Base-by-base conservation (phyloP, 805 yeast genomes). In the Candida sithepensis region DNA sequence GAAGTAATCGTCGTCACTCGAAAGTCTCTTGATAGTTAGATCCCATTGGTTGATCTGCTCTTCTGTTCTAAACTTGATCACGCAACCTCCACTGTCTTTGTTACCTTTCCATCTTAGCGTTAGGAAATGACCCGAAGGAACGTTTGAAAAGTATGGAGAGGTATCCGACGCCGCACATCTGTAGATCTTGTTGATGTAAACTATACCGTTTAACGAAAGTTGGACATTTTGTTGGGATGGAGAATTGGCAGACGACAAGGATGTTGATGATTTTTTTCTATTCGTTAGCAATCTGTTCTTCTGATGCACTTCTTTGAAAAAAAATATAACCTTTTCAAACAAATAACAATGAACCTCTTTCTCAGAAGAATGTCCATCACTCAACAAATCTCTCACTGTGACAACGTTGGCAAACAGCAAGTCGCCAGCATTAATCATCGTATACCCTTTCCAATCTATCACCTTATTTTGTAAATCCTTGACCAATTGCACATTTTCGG, bases 361-460 rank as follows among this genome's bases (percentile, higher is more conserved):
- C 63, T 92, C 97, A 45, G 77, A 75, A 30, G 83, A 85, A 33
- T 75, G 74, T 32, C 77, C 77, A 48, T 69, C 72, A 23, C 68
- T 67, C 4, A 71, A 62, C 45, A 74, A 69, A 56, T 85, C 94
- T 52, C 76, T 77, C 22, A 84, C 86, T 10, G 81, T 78, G 30
- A 87, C 90, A 36, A 73, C 71, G 48, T 89, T 92, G 58, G 82
- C 85, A 60, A 82, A 82, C 46, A 91, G 68, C 49, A 94, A 75
- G 49, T 88, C 96, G 22, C 99, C 99, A 64, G 89, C 88, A 53
- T 82, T 84, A 46, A 74, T 74, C 39, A 85, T 71, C 49, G 83
- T 82, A 63, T 88, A 89, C 20, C 97, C 97, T 57, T 89, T 82
- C 99, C 99, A 94, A 67, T 91, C 96, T 20, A 75, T 72, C 10